Base-by-base conservation (phyloP, 306 rosid species). In the Glycine tomentella region DNA sequence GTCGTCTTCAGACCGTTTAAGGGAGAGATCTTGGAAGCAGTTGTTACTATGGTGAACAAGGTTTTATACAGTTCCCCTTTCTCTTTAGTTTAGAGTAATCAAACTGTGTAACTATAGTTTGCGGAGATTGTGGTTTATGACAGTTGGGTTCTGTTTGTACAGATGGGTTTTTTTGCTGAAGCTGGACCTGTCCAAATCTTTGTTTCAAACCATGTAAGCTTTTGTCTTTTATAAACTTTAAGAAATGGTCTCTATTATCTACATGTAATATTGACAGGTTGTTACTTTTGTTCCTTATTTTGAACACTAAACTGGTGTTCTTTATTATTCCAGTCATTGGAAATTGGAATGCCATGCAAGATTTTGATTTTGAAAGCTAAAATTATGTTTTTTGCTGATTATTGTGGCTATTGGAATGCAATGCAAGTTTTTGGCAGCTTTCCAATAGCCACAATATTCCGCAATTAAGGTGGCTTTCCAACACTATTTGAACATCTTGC, bases 151-250 rank as follows among this genome's bases (percentile, higher is more conserved):
- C 52, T 74, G 70, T 75, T 79, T 69, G 49, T 51, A 12, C 85
- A 92, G 98, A 95, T 95, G 98, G 99, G 98, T 0, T 95, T 93
- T 84, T 95, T 95, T 2, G 99, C 99, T 33, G 98, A 93, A 84
- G 99, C 99, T 74, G 99, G 99, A 56, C 99, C 99, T 16, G 99
- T 95, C 77, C 98, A 95, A 82, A 95, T 95, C 80, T 93, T 93
- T 53, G 98, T 95, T 86, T 95, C 99, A 65, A 95, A 91, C 87
- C 99, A 95, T 84, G 98, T 92, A 82, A 82, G 97, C 16, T 65
- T 74, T 1, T 64, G 40, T 67, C 61, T 72, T 67, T 51, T 69
- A 13, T 68, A 49, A 6, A 64, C 62, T 34, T 67, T 70, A 9
- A 58, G 25, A 25, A 17, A 34, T 69, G 55, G 45, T 71, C 31